Evolutionary conservation across 495 filamentous ascomycete genomes (phyloP).

Genomic region (Extremus antarcticus): DNA sequence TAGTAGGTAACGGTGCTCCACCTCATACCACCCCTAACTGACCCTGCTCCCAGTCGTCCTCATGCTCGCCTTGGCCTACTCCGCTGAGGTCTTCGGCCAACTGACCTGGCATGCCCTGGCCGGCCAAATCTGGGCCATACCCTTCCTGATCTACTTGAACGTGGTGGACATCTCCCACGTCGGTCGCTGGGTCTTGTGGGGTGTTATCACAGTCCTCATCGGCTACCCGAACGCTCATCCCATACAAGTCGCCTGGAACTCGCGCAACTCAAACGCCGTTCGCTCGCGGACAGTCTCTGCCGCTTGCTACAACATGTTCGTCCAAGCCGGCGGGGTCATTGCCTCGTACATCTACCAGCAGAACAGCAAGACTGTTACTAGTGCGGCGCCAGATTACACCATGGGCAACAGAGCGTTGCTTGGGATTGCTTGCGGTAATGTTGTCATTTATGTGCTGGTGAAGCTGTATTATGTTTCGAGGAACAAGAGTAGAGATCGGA

Average conservation of each 20-base stretch:
- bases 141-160: slow-evolving; percentile 34
- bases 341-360: slow-evolving; percentile 31
- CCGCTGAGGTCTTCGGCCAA: slow-evolving; percentile 37
- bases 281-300: slow-evolving; percentile 35
- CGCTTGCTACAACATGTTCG: slow-evolving; percentile 37
- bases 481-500: slow-evolving; percentile 30
- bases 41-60: slow-evolving; percentile 34
- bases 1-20: no score
- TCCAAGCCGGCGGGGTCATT: slow-evolving; percentile 32
- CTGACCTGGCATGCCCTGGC: slow-evolving; percentile 36
- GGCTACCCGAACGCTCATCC: slow-evolving; percentile 38
- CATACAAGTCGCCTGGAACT: slow-evolving; percentile 35
- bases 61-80: slow-evolving; percentile 34
- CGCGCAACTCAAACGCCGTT: slow-evolving; percentile 35
- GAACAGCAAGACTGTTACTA: no score
- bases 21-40: no score
- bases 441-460: slow-evolving; percentile 27
- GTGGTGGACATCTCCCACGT: slow-evolving; percentile 29
- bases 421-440: slow-evolving; percentile 25
- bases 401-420: slow-evolving; percentile 33
- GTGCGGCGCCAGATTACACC: slow-evolving; percentile 32
- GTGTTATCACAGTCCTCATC: slow-evolving; percentile 33
- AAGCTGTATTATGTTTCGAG: slow-evolving; percentile 22
- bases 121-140: slow-evolving; percentile 39
- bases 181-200: slow-evolving; percentile 33